Evolutionary conservation across 805 yeast species (phyloP), one percentile per base, ranked within the genome.

Genomic region (Sugiyamaella boreocaroliniensis): DNA sequence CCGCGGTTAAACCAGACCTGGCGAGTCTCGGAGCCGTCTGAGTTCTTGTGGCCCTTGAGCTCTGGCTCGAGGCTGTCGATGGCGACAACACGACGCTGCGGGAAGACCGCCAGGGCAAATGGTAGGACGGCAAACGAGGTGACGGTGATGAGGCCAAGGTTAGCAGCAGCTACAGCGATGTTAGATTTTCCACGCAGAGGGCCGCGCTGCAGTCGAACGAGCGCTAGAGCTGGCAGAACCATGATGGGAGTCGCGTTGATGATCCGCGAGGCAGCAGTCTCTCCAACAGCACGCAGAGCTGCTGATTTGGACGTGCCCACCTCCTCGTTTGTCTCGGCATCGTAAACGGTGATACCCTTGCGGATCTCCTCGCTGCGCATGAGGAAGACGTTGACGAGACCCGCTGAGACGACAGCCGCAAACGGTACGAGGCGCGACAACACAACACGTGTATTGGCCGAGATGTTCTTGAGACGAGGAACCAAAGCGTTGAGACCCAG

Each of bases 331-430:
- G 71, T 64, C n/a, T 68, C 61, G 9, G 60, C 55, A 51, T 71
- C 73, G 48, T 55, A 68, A 40, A 56, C 83, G 5, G 71, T 55
- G 52, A 72, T 72, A 16, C 76, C 76, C 49, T 62, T 85, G 61
- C 81, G 82, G 65, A 93, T 83, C 71, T 93, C 99, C 69, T 90
- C 95, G 53, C 92, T 81, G 72, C 99, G 82, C 99, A 93, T 93
- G 55, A 95, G 77, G 64, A 88, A 89, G n/a, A 93, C 97, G 61
- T 93, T 93, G 41, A 89, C 95, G 34, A 93, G 76, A 66, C 99
- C 98, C 1, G 99, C 99, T 49, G 93, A 83, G 0, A 90, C 97
- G 37, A 93, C 99, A 1, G 99, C 99, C 0, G 98, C 98, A 73
- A 93, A 93, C 6, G 99, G 99, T 11, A 93, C 96, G 53, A 93